Evolutionary conservation across 1,284 basidiomycete species (phyloP).

Genomic region (Hymenochaete sp.): DNA sequence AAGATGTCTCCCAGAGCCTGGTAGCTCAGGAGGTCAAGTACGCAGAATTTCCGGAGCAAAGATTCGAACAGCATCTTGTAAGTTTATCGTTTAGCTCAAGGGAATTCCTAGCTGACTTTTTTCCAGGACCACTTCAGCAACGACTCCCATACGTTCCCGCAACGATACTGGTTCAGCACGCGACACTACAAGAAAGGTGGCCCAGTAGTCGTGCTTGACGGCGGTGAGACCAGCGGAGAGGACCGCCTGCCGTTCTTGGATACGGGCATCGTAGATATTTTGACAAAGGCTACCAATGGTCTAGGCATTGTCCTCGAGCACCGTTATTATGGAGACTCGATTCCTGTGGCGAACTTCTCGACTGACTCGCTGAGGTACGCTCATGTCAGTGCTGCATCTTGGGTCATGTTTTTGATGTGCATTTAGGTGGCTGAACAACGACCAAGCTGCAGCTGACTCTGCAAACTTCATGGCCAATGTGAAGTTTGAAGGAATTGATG

Average conservation of each 20-base stretch:
- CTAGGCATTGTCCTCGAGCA: conserved; percentile 88
- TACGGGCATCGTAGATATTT: conserved; percentile 80
- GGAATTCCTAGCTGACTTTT: no score
- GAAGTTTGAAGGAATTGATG: conserved; percentile 63
- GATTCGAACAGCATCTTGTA: conserved; percentile 81
- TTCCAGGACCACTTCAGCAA: conserved; percentile 69
- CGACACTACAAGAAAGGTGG: conserved; percentile 70
- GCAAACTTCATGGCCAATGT: conserved; percentile 85
- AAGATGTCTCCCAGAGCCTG: not conserved
- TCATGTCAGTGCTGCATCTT: conserved; percentile 9
- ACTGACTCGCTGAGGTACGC: conserved; percentile 66
- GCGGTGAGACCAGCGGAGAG: conserved; percentile 77
- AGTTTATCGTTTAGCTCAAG: no score
- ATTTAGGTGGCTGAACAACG: conserved; percentile 76
- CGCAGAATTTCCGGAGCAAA: conserved; percentile 46
- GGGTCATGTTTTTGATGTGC: conserved; percentile 23
- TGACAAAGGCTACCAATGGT: conserved; percentile 77
- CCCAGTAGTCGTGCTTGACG: conserved; percentile 76
- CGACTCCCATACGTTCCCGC: conserved; percentile 48
- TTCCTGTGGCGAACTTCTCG: conserved; percentile 72
- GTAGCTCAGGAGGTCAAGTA: not conserved
- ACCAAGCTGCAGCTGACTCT: conserved; percentile 85
- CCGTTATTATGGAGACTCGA: conserved; percentile 76
- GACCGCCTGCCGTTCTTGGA: conserved; percentile 63
- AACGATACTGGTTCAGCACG: conserved; percentile 87